These are phyloP conservation scores for Hypoxylon rubiginosum DNA, from an alignment of 2,329 filamentous ascomycete species.

Conservation along the genomic window DNA sequence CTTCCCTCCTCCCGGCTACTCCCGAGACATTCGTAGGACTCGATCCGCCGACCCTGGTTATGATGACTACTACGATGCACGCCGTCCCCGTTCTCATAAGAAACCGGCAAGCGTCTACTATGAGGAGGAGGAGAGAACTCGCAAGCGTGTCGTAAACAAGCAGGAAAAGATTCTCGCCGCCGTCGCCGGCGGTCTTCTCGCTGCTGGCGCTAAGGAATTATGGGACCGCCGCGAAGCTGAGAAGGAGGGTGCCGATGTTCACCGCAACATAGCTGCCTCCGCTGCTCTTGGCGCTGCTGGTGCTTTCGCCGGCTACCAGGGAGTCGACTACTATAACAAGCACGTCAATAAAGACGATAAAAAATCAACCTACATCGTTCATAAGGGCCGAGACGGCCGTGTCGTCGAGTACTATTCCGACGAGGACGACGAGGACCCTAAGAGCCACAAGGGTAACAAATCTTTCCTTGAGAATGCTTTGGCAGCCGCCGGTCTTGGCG, in stretches of 20 bases:
- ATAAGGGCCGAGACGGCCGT: constrained; percentile 67
- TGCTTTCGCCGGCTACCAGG: constrained; percentile 73
- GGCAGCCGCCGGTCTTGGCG: constrained; percentile 72
- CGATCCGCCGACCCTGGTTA: constrained; percentile 73
- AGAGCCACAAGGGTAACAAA: constrained; percentile 72
- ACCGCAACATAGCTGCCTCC: constrained; percentile 71
- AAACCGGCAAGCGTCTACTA: constrained; percentile 64
- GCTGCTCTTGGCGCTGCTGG: constrained; percentile 74
- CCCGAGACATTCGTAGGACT: constrained; percentile 68
- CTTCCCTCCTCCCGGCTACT: constrained; percentile 79
- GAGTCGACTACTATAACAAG: constrained; percentile 74
- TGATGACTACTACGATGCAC: constrained; percentile 70
- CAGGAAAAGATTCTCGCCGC: constrained; percentile 76
- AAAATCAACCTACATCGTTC: constrained; percentile 66
- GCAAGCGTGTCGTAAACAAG: constrained; percentile 68
- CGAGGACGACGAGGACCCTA: constrained; percentile 64
- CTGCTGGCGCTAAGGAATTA: constrained; percentile 75
- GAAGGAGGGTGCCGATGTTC: constrained; percentile 61
- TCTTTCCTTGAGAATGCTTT: constrained; percentile 74
- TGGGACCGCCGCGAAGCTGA: constrained; percentile 73
- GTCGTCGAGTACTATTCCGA: constrained; percentile 69
- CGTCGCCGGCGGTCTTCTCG: constrained; percentile 73
- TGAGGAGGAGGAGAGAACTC: constrained; percentile 70
- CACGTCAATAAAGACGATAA: constrained; percentile 67
- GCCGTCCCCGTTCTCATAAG: constrained; percentile 59